Conservation (phyloP, 2,329 filamentous ascomycete genomes). For the Alternaria incomplexa region DNA sequence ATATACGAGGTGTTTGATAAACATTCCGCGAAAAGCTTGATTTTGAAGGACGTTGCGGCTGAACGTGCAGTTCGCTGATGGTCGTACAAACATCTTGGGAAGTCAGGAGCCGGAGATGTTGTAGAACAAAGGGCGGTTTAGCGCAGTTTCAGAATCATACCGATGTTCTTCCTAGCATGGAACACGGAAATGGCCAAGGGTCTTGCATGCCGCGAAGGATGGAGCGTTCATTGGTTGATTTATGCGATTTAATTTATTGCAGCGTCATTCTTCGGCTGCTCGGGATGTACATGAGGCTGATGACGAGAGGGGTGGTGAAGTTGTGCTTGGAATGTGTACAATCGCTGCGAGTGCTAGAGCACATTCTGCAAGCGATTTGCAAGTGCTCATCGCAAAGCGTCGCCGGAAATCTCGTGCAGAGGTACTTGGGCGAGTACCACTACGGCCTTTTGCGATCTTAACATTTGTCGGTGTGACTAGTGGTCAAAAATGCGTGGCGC, state of each 20-base stretch:
- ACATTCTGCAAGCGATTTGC: background rate
- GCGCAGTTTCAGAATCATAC: constrained; percentile 12
- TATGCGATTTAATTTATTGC: background rate
- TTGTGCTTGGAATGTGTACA: background rate
- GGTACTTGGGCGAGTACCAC: background rate
- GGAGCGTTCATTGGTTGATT: background rate
- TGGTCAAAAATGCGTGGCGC: background rate
- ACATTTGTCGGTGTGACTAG: background rate
- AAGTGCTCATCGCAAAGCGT: background rate
- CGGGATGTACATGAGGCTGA: background rate
- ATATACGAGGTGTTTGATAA: constrained; percentile 10
- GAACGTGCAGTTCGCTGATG: background rate
- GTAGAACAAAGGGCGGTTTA: background rate
- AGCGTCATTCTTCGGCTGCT: background rate
- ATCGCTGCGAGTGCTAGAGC: background rate
- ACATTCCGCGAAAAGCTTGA: constrained; percentile 3
- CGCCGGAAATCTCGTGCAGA: background rate
- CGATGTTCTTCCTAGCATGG: background rate
- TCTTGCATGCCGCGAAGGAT: background rate
- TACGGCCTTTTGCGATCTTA: background rate
- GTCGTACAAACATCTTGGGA: background rate
- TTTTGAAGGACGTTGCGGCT: background rate
- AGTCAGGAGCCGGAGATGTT: background rate
- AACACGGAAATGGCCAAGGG: background rate
- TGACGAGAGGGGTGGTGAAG: background rate